A percentile compares a stretch with the other conserved stretches of the same genome.
These are phyloP conservation scores for Nicotiana knightiana DNA, from an alignment of 257 asterid species.

Conservation along the genomic window DNA sequence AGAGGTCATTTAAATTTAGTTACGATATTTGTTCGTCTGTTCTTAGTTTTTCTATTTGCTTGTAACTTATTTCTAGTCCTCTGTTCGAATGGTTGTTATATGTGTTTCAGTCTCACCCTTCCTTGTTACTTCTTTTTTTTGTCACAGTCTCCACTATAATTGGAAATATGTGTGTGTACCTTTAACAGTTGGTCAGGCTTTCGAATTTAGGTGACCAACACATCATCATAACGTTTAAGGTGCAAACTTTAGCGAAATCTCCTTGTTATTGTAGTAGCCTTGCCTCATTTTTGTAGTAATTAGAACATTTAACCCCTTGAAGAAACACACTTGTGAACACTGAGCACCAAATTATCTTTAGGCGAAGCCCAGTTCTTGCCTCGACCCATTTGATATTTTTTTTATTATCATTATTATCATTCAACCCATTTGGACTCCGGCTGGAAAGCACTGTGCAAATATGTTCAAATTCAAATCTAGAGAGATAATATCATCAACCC, in stretches of 20 bases:
- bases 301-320: not conserved
- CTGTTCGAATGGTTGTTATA: not conserved
- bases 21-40: slow-evolving; percentile 18
- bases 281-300: not conserved
- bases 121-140: not conserved
- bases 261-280: not conserved
- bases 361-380: too few species aligned
- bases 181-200: not conserved
- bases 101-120: not conserved
- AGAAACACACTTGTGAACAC: not conserved
- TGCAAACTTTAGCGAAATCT: not conserved
- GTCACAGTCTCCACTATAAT: not conserved
- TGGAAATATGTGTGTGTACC: not conserved
- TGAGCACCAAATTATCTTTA: not conserved
- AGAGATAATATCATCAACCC: too few species aligned
- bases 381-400: too few species aligned
- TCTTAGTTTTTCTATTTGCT: not conserved
- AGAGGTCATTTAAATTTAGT: too few species aligned
- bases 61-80: not conserved
- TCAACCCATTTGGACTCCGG: too few species aligned
- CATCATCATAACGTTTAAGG: not conserved
- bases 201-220: not conserved
- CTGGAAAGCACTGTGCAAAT: too few species aligned
- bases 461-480: too few species aligned
- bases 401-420: too few species aligned